A percentile compares a stretch with the other conserved stretches of the same genome.
These are phyloP conservation scores for Seminavis robusta DNA, from an alignment of 108 stramenopile species.

Conservation along the genomic window DNA sequence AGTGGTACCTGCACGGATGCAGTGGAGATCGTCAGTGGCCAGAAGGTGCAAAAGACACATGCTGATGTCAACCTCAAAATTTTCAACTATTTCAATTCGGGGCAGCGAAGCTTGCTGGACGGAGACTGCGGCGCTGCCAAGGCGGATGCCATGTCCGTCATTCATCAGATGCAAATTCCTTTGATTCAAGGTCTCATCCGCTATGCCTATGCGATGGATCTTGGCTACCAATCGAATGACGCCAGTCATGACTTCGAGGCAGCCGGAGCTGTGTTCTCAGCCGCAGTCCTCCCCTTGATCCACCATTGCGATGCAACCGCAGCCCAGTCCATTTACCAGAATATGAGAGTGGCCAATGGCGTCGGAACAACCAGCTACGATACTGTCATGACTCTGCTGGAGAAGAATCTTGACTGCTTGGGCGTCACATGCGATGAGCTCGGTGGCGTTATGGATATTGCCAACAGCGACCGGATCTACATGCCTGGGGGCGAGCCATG, in stretches of 20 bases:
- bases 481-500: conserved; percentile 40
- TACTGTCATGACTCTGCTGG: conserved; percentile 43
- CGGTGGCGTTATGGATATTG: conserved; percentile 33
- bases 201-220: conserved; percentile 55
- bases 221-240: conserved; percentile 23
- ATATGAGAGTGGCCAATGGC: conserved; percentile 37
- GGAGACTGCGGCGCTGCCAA: conserved; percentile 51
- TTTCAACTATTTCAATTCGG: conserved; percentile 43
- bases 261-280: conserved; percentile 56
- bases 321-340: conserved; percentile 47
- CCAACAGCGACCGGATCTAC: conserved; percentile 13
- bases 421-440: conserved; percentile 49
- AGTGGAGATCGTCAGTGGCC: conserved; percentile 37
- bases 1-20: conserved; percentile 62
- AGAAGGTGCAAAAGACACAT: conserved; percentile 28
- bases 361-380: conserved; percentile 11
- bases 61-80: conserved; percentile 68
- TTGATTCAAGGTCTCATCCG: conserved; percentile 69
- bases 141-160: conserved; percentile 37
- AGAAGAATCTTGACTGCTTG: conserved; percentile 35
- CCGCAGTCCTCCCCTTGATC: conserved; percentile 48
- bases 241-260: conserved; percentile 43
- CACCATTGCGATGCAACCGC: conserved; percentile 27
- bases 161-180: conserved; percentile 61
- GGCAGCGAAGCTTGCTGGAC: conserved; percentile 41